phyloP scores from a whole-genome alignment of 495 filamentous ascomycete species.

The Penicillium robsamsonii region DNA sequence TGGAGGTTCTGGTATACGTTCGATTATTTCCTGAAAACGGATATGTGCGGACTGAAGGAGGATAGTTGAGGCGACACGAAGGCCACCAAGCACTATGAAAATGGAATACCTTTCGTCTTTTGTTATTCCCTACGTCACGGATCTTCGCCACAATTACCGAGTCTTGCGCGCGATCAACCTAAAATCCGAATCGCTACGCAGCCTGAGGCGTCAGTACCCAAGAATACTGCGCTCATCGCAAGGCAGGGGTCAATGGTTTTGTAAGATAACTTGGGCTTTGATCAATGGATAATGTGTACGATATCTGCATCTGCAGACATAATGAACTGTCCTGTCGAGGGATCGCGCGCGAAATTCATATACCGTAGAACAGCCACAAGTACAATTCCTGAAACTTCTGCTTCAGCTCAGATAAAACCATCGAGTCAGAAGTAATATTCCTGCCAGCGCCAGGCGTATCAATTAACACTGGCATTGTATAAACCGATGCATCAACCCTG shows the following conservation, averaged over 20 bases:
- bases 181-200: background rate
- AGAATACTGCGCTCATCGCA: background rate
- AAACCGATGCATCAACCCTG: background rate
- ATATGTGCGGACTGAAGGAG: conserved; percentile 52
- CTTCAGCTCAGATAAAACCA: background rate
- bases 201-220: background rate
- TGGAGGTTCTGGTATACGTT: conserved; percentile 62
- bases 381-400: background rate
- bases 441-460: background rate
- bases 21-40: conserved; percentile 44
- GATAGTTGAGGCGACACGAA: conserved; percentile 30
- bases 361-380: background rate
- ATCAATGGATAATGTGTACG: conserved; percentile 18
- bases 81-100: background rate
- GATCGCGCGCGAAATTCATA: conserved; percentile 1
- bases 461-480: background rate
- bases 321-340: conserved; percentile 17
- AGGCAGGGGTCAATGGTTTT: background rate
- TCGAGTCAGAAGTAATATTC: background rate
- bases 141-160: too few species aligned
- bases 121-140: background rate
- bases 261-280: conserved; percentile 13
- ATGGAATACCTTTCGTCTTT: background rate
- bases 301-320: conserved; percentile 22
- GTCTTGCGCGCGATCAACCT: background rate